Evolutionary conservation across 768 basidiomycete species (phyloP).

Genomic region (Cantharellus anzutake): DNA sequence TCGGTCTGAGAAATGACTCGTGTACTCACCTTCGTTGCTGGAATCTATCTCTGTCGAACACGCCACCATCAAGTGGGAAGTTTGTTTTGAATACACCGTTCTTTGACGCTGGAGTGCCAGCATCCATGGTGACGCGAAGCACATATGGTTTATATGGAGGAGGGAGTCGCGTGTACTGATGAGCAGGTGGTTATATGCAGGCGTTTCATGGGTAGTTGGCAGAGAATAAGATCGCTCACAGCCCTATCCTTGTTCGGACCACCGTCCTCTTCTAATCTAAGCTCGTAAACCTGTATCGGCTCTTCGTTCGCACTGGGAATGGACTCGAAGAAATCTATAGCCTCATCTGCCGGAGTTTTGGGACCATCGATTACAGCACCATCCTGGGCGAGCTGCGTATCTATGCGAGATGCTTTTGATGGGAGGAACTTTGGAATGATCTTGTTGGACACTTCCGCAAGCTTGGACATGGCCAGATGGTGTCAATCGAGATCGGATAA

Average conservation of each 20-base stretch:
- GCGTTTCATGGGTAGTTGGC: neutral
- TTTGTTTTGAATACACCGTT: conserved; percentile 92
- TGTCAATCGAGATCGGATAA: too few species aligned
- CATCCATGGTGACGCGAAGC: conserved; percentile 75
- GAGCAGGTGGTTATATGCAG: neutral
- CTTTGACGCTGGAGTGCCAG: conserved; percentile 77
- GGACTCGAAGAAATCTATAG: conserved; percentile 69
- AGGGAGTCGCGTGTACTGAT: conserved; percentile 86
- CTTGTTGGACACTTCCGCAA: too few species aligned
- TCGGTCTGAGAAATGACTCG: neutral
- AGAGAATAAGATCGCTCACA: conserved; percentile 26
- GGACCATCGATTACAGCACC: conserved; percentile 18
- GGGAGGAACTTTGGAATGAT: too few species aligned
- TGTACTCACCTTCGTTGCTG: conserved; percentile 50
- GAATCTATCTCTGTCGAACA: conserved; percentile 57
- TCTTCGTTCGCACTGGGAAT: conserved; percentile 30
- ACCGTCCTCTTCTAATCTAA: conserved; percentile 75
- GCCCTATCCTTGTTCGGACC: conserved; percentile 72
- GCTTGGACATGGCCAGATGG: too few species aligned
- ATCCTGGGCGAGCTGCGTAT: too few species aligned
- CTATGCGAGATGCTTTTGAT: too few species aligned
- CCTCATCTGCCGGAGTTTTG: conserved; percentile 86
- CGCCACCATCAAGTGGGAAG: conserved; percentile 86
- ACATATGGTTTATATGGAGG: conserved; percentile 81
- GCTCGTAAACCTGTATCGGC: conserved; percentile 69